phyloP scores from a whole-genome alignment of 352 stramenopile species.

The Globisporangium radiosum region DNA sequence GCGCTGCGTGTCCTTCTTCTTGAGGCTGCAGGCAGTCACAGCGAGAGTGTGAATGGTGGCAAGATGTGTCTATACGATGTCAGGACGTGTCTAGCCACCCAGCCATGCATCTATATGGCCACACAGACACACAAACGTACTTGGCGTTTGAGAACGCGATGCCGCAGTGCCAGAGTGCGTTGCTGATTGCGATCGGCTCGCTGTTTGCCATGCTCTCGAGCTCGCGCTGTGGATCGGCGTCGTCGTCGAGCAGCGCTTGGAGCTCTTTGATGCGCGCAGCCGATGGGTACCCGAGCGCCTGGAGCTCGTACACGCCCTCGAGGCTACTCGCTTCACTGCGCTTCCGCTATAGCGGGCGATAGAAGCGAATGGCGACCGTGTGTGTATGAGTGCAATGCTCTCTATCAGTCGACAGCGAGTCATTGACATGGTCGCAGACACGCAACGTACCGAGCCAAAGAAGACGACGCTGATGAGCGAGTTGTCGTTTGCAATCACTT shows the following conservation, averaged over 20 bases:
- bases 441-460: constrained; percentile 53
- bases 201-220: constrained; percentile 55
- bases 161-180: constrained; percentile 76
- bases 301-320: constrained; percentile 72
- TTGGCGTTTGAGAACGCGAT: constrained; percentile 78
- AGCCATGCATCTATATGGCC: background rate
- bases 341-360: constrained; percentile 36
- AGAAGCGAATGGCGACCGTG: background rate
- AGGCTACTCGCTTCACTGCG: constrained; percentile 44
- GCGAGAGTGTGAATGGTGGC: no score
- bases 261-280: constrained; percentile 72
- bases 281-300: constrained; percentile 63
- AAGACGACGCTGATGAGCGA: constrained; percentile 73
- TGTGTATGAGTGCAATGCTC: background rate
- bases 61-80: no score
- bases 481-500: constrained; percentile 75
- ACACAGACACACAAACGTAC: constrained; percentile 20
- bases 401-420: background rate
- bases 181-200: constrained; percentile 67
- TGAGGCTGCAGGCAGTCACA: constrained; percentile 34
- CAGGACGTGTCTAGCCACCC: background rate
- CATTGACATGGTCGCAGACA: background rate
- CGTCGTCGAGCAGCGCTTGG: constrained; percentile 38
- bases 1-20: constrained; percentile 81
- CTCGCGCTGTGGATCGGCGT: constrained; percentile 30